Conservation (phyloP, 805 yeast species). For the Ogataea chonburiensis region DNA sequence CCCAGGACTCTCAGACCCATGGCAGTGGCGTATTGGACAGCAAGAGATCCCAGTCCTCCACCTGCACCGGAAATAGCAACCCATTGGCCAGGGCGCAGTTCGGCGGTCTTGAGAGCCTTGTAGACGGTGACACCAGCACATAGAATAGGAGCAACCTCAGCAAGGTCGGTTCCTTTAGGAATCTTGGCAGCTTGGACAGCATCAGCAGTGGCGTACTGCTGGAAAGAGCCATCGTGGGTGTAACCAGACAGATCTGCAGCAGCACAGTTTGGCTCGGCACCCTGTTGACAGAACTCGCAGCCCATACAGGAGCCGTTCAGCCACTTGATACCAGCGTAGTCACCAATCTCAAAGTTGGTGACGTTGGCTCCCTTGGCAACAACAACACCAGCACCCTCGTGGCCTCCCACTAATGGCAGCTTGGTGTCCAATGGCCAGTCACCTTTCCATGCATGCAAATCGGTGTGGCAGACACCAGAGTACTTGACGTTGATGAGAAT, state of each 20-base stretch:
- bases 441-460: slow-evolving; percentile 91
- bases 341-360: slow-evolving; percentile 71
- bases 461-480: slow-evolving; percentile 94
- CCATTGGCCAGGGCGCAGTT: slow-evolving; percentile 75
- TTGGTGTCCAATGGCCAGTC: slow-evolving; percentile 84
- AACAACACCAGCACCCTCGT: slow-evolving; percentile 87
- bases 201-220: slow-evolving; percentile 86
- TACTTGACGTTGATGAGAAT: slow-evolving; percentile 77
- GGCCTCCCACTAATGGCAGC: slow-evolving; percentile 82
- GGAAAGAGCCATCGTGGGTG: slow-evolving; percentile 90
- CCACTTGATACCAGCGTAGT: slow-evolving; percentile 83
- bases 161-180: slow-evolving; percentile 72
- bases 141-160: slow-evolving; percentile 74
- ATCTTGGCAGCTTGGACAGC: slow-evolving; percentile 83
- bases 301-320: slow-evolving; percentile 72
- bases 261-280: slow-evolving; percentile 70
- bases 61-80: slow-evolving; percentile 78
- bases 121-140: slow-evolving; percentile 92
- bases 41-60: slow-evolving; percentile 79
- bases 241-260: slow-evolving; percentile 77
- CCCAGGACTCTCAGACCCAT: slow-evolving; percentile 73
- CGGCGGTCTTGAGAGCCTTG: slow-evolving; percentile 84
- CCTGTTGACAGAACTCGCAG: slow-evolving; percentile 71
- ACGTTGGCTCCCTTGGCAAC: slow-evolving; percentile 75
- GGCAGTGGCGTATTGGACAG: slow-evolving; percentile 74